phyloP scores from a whole-genome alignment of 768 basidiomycete species.

The Macrolepiota fuliginosa region DNA sequence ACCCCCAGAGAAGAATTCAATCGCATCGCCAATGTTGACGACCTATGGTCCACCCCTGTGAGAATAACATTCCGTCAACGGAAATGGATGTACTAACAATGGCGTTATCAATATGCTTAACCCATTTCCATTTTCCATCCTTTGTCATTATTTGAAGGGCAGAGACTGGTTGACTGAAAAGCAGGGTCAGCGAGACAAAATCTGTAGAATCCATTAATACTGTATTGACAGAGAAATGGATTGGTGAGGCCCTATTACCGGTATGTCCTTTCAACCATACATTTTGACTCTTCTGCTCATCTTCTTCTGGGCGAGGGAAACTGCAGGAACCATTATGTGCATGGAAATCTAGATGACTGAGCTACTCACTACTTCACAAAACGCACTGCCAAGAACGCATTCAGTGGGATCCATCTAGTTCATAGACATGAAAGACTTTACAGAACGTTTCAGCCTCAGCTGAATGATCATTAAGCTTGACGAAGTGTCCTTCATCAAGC shows the following conservation, averaged over 20 bases:
- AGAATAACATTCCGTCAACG: neutral
- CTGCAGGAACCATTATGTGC: constrained; percentile 18
- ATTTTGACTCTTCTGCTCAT: constrained; percentile 39
- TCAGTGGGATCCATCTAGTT: constrained; percentile 12
- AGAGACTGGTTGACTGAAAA: constrained; percentile 49
- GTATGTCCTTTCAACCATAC: constrained; percentile 54
- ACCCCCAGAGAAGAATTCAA: constrained; percentile 47
- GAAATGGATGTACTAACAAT: constrained; percentile 24
- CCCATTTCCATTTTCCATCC: constrained; percentile 42
- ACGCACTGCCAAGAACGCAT: constrained; percentile 26
- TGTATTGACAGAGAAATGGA: no score
- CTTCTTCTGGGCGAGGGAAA: constrained; percentile 39
- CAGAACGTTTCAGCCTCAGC: constrained; percentile 27
- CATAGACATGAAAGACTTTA: constrained; percentile 18
- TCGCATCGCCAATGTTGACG: constrained; percentile 45
- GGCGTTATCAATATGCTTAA: constrained; percentile 43
- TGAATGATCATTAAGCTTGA: constrained; percentile 35
- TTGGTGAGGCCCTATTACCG: constrained; percentile 28
- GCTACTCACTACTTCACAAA: constrained; percentile 48
- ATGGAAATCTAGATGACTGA: no score
- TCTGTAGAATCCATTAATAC: constrained; percentile 23
- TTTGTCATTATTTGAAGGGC: constrained; percentile 42
- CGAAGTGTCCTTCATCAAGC: constrained; percentile 43
- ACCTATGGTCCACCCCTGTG: constrained; percentile 24
- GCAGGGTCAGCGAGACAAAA: constrained; percentile 41